phyloP scores from a whole-genome alignment of 78 protist species.

The Pigoraptor vietnamica region DNA sequence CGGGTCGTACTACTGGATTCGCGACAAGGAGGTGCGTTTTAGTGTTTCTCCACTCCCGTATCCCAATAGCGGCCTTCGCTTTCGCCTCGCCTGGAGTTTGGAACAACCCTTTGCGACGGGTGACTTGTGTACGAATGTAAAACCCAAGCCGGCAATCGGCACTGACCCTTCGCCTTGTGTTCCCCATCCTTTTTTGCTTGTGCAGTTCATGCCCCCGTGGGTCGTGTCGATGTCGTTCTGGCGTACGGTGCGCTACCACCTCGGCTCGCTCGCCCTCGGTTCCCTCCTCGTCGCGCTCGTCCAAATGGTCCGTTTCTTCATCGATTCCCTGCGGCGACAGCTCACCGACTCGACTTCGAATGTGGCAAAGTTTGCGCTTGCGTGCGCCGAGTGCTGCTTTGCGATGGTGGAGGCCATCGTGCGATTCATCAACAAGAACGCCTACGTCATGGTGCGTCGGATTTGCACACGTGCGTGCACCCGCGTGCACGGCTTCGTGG shows the following conservation, averaged over 20 bases:
- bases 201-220: not conserved
- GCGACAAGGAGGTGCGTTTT: not conserved
- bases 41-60: not conserved
- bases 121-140: no score
- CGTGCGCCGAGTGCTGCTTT: not conserved
- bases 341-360: no score
- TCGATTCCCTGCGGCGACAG: constrained; percentile 1
- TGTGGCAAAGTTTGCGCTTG: not conserved
- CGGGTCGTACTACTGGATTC: constrained; percentile 49
- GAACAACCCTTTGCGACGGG: not conserved
- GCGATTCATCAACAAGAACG: constrained; percentile 55
- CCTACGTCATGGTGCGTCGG: constrained; percentile 58
- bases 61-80: not conserved
- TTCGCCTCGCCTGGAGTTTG: not conserved
- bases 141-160: no score
- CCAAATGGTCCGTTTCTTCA: constrained; percentile 35
- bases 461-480: no score
- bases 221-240: not conserved
- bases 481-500: constrained; percentile 21
- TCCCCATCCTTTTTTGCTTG: not conserved
- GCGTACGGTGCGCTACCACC: constrained; percentile 45
- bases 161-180: no score
- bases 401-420: constrained; percentile 51
- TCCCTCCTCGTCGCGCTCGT: constrained; percentile 53
- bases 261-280: constrained; percentile 62